Conservation (phyloP, 1,284 basidiomycete species). For the Melampsora larici-populina region DNA sequence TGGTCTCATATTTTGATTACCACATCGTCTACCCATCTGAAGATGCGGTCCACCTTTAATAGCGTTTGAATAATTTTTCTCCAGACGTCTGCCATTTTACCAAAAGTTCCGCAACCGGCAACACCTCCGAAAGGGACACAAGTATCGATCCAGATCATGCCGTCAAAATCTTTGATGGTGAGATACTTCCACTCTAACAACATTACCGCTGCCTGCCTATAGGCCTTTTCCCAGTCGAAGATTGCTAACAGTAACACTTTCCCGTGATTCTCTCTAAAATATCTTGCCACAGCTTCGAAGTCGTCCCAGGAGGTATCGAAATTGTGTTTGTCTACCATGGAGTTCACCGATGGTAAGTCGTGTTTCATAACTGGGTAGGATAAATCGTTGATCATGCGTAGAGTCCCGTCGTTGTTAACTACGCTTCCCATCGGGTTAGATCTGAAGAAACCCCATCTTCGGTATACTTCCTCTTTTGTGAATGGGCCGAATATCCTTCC, state of each 20-base stretch:
- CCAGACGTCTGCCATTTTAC: background rate
- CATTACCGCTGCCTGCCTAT: background rate
- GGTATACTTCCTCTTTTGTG: background rate
- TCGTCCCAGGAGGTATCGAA: conserved; percentile 2
- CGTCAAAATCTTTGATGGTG: background rate
- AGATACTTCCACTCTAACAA: background rate
- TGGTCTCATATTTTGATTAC: too few relatives aligned
- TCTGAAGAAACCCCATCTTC: conserved; percentile 1
- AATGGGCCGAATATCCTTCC: conserved; percentile 4
- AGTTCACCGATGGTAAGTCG: background rate
- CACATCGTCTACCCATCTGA: conserved; percentile 14
- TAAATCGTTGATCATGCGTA: background rate
- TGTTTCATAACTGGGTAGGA: background rate
- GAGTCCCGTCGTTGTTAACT: background rate
- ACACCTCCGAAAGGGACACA: background rate
- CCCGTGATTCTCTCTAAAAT: background rate
- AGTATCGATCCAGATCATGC: background rate
- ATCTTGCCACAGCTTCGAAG: too few relatives aligned
- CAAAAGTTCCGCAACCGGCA: background rate
- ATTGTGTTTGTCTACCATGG: background rate
- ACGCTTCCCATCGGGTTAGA: background rate
- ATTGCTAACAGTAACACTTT: background rate
- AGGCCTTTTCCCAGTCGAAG: conserved; percentile 19
- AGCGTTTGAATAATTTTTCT: background rate
- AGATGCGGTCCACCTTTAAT: background rate